These are phyloP conservation scores for Cicer chorassanicum DNA, from an alignment of 306 rosid species.

Conservation along the genomic window DNA sequence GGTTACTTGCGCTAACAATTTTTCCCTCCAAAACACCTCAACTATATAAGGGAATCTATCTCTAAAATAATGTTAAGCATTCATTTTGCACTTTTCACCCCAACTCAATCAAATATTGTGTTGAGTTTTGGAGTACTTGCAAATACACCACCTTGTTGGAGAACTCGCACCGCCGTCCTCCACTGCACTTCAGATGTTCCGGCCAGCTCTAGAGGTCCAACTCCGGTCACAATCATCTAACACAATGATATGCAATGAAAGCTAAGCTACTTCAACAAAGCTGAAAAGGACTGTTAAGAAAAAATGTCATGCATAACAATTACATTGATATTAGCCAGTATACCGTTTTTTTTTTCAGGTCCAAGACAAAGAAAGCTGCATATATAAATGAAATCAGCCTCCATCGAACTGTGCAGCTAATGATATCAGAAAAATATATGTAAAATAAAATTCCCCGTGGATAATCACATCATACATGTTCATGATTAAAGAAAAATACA, in stretches of 20 bases:
- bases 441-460: constrained; percentile 2
- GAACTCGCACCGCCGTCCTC: too few species aligned
- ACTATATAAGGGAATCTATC: too few species aligned
- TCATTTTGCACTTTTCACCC: too few species aligned
- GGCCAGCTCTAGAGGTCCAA: too few species aligned
- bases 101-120: too few species aligned
- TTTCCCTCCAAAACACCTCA: too few species aligned
- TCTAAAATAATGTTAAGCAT: too few species aligned
- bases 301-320: constrained; percentile 13
- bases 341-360: constrained; percentile 28
- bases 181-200: too few species aligned
- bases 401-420: constrained; percentile 8
- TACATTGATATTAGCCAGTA: constrained; percentile 17
- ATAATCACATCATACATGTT: constrained; percentile 26
- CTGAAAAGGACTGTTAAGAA: not conserved
- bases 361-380: constrained; percentile 20
- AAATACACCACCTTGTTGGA: too few species aligned
- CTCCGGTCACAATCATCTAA: not conserved
- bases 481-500: constrained; percentile 14
- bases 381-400: not conserved
- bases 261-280: not conserved
- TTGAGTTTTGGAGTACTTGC: too few species aligned
- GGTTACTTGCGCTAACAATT: too few species aligned
- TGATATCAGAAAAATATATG: constrained; percentile 12
- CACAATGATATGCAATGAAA: constrained; percentile 2